Evolutionary conservation across 164 flowering plant species (phyloP).

Genomic region (Chloranthus sessilifolius): DNA sequence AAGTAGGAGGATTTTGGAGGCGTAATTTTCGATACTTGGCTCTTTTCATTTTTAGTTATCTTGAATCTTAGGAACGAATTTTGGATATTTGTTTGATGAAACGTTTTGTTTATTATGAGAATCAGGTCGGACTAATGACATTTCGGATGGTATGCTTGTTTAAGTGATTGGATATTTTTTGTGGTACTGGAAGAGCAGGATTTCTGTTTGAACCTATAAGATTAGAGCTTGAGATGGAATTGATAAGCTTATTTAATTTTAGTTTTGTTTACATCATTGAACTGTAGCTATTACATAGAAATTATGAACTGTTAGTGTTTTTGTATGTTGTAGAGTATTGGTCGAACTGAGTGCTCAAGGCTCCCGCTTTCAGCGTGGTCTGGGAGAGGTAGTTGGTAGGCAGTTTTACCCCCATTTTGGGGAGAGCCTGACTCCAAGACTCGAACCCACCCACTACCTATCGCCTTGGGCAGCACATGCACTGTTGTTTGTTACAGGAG

Average conservation of each 20-base stretch:
- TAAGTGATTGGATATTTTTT: background rate
- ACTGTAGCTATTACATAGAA: no score
- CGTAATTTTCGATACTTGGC: slow-evolving; percentile 7
- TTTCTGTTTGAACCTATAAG: background rate
- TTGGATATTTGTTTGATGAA: slow-evolving; percentile 7
- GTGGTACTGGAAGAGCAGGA: background rate
- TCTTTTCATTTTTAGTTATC: slow-evolving; percentile 1
- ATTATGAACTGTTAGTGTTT: no score
- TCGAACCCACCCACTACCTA: no score
- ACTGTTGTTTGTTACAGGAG: no score
- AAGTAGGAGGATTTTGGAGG: background rate
- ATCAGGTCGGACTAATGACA: background rate
- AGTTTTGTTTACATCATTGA: background rate
- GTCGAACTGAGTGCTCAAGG: no score
- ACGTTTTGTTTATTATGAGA: slow-evolving; percentile 2
- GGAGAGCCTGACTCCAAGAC: no score
- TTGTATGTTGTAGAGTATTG: no score
- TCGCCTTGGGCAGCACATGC: no score
- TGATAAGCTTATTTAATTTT: background rate
- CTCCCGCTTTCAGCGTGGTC: no score
- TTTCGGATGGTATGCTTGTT: background rate
- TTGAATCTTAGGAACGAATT: slow-evolving; percentile 1
- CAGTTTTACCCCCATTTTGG: no score
- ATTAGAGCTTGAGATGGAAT: background rate
- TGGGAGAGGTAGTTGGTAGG: no score